A percentile compares a stretch with the other conserved stretches of the same genome.
Evolutionary conservation across 2,329 filamentous ascomycete species (phyloP).

Genomic region (Monosporascus ibericus): DNA sequence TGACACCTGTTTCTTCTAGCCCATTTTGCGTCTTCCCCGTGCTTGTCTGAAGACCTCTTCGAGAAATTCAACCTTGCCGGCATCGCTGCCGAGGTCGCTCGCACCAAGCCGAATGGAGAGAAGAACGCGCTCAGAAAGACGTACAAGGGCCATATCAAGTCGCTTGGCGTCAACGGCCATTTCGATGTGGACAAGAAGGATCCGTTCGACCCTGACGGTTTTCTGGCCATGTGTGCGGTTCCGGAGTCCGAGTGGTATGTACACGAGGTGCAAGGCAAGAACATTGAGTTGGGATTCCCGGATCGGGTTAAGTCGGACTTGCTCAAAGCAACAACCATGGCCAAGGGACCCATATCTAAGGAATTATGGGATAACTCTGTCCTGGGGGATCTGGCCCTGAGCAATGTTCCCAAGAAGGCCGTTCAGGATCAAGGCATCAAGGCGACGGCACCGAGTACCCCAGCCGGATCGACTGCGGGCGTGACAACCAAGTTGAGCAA

Average conservation of each 20-base stretch:
- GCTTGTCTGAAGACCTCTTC: slow-evolving; percentile 51
- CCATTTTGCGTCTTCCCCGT: slow-evolving; percentile 41
- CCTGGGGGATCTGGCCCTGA: slow-evolving; percentile 48
- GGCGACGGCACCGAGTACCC: slow-evolving; percentile 48
- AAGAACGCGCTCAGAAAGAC: slow-evolving; percentile 63
- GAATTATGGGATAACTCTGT: slow-evolving; percentile 51
- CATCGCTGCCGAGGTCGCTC: slow-evolving; percentile 56
- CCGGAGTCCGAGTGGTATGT: slow-evolving; percentile 54
- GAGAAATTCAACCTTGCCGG: slow-evolving; percentile 49
- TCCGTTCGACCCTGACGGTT: slow-evolving; percentile 42
- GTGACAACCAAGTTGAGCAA: slow-evolving; percentile 23
- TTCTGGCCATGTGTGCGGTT: slow-evolving; percentile 43
- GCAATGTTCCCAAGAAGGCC: slow-evolving; percentile 30
- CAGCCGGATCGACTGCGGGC: slow-evolving; percentile 30
- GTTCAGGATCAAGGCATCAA: slow-evolving; percentile 37
- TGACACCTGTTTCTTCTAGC: slow-evolving; percentile 41
- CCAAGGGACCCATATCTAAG: slow-evolving; percentile 50
- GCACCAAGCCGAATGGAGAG: slow-evolving; percentile 58
- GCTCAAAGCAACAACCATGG: slow-evolving; percentile 49
- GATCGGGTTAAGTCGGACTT: slow-evolving; percentile 37
- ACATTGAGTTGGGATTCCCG: slow-evolving; percentile 48
- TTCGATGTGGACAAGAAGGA: slow-evolving; percentile 56
- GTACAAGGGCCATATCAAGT: slow-evolving; percentile 64
- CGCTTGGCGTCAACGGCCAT: slow-evolving; percentile 53
- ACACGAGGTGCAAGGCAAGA: slow-evolving; percentile 46